Evolutionary conservation across 2,329 filamentous ascomycete species (phyloP), one percentile per base, ranked within the genome.

Genomic region (Blastomyces silverae): DNA sequence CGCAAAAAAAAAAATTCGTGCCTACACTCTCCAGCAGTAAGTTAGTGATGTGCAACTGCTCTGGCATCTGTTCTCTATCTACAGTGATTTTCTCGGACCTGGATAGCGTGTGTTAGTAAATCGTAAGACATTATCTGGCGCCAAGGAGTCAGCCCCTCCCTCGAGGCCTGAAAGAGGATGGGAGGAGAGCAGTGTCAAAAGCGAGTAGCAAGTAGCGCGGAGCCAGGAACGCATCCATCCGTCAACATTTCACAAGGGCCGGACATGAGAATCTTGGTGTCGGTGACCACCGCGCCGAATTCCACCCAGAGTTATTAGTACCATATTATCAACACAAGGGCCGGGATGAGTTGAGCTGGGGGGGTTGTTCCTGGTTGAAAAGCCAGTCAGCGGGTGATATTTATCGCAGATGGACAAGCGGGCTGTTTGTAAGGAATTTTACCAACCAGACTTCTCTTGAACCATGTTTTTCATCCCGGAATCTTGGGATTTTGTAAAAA

Each of bases 91-190:
- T 50, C 46, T 3, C 46, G 10, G n/a, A 22, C 20, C 4, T 50
- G n/a, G 46, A 50, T 50, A 50, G 8, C 22, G 6, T 11, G 10
- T n/a, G n/a, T 50, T 22, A 50, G 17, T 22, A n/a, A 50, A 11
- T 22, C 22, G 46, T 50, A 50, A 22, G 46, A 50, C n/a, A 50
- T 39, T n/a, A n/a, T 11, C 7, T 8, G 20, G 10, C 20, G 46
- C 20, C 22, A 50, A 50, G 7, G n/a, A 22, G 3, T 22, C 46
- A 50, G 20, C 46, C 46, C 46, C 46, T 22, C 10, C 20, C 46
- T 50, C 46, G 46, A 50, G 46, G 46, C 46, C 46, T 22, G 46
- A 50, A 50, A 22, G 46, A 50, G 46, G n/a, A 50, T 50, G 20
- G 44, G 44, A 20, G 46, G 46, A n/a, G 10, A 6, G 3, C 46